These are phyloP conservation scores for Xylaria sp. DNA, from an alignment of 2,329 filamentous ascomycete species.

Conservation along the genomic window DNA sequence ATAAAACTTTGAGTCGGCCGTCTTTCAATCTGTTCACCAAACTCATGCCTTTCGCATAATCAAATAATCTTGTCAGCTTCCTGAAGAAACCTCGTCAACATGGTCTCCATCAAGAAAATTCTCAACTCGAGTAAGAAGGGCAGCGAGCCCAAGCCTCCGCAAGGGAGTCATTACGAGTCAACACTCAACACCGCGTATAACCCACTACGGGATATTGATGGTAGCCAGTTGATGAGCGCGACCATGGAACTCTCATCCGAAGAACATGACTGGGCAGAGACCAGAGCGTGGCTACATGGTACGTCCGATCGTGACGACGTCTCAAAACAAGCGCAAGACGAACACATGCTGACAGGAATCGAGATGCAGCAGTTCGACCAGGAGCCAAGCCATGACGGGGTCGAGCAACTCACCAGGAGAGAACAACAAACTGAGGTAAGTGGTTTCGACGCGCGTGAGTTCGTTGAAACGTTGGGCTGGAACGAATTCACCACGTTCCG, in stretches of 20 bases:
- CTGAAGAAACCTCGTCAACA: not conserved
- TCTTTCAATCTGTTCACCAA: not conserved
- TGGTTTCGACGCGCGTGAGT: slow-evolving; percentile 20
- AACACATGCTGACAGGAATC: slow-evolving; percentile 20
- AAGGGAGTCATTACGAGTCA: slow-evolving; percentile 1
- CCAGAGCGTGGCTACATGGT: slow-evolving; percentile 16
- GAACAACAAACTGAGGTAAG: slow-evolving; percentile 17
- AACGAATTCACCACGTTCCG: slow-evolving; percentile 8
- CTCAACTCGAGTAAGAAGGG: slow-evolving; percentile 8
- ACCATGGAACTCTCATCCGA: slow-evolving; percentile 17
- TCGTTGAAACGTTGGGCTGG: slow-evolving; percentile 21
- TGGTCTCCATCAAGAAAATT: slow-evolving; percentile 20
- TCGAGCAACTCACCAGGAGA: slow-evolving; percentile 18
- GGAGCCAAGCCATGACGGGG: slow-evolving; percentile 16
- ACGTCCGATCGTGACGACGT: slow-evolving; percentile 18
- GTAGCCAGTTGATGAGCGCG: not conserved
- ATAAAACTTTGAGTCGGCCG: not conserved
- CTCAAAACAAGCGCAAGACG: slow-evolving; percentile 10
- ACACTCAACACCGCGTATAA: slow-evolving; percentile 4
- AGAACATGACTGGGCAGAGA: slow-evolving; percentile 18
- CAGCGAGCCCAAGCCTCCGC: not conserved
- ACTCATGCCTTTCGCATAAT: too few species aligned
- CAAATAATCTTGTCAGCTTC: too few species aligned
- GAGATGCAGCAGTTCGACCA: slow-evolving; percentile 22
- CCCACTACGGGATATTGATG: not conserved